A percentile compares a stretch with the other conserved stretches of the same genome.
phyloP scores from a whole-genome alignment of 768 basidiomycete genomes.

The Boletus huronensis region DNA sequence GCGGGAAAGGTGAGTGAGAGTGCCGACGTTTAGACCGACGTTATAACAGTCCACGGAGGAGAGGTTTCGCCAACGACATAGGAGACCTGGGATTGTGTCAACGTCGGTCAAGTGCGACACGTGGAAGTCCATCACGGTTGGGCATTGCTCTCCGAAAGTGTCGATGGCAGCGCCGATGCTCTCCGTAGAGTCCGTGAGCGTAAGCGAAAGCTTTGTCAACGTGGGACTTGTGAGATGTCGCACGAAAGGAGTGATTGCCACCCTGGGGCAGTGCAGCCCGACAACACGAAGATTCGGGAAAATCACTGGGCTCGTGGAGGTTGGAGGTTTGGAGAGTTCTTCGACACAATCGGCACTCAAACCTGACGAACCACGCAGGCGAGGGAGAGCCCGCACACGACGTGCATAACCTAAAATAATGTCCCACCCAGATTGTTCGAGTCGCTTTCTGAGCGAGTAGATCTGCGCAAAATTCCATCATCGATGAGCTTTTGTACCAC shows the following conservation, averaged over 20 bases:
- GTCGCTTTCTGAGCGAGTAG: not conserved
- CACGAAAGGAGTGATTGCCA: conserved; percentile 1
- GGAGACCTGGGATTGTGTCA: not conserved
- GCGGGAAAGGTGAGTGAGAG: conserved; percentile 4
- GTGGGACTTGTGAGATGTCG: conserved; percentile 5
- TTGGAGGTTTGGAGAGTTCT: not conserved
- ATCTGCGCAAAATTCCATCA: not conserved
- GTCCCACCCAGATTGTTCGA: conserved; percentile 6
- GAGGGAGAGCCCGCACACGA: conserved; percentile 8
- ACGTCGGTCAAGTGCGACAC: not conserved
- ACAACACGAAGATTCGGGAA: conserved; percentile 12
- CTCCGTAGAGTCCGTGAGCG: not conserved
- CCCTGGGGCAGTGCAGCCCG: not conserved
- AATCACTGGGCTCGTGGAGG: too few species aligned
- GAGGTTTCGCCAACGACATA: conserved; percentile 11
- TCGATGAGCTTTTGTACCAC: not conserved
- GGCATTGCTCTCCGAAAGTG: not conserved
- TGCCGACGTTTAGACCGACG: not conserved
- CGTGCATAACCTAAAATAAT: conserved; percentile 7
- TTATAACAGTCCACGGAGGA: not conserved
- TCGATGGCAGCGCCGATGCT: not conserved
- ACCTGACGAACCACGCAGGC: not conserved
- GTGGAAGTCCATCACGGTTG: not conserved
- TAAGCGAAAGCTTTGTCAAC: not conserved
- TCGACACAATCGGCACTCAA: not conserved